Evolutionary conservation across 495 filamentous ascomycete species (phyloP), one percentile per base, ranked within the genome.

Genomic region (Margaritispora aquatica): DNA sequence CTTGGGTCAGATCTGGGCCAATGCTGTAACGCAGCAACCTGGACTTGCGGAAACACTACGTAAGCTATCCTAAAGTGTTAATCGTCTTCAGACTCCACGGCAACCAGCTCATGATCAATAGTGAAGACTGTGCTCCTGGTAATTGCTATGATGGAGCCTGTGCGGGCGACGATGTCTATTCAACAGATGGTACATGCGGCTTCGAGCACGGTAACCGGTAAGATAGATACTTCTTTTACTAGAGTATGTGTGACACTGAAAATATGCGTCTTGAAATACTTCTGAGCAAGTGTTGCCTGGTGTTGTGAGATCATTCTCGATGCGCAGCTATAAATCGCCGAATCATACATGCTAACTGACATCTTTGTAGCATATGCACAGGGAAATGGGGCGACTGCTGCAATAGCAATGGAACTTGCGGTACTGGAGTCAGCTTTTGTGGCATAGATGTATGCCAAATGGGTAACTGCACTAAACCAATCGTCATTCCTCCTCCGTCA

Each of bases 131-230:
- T 50, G 55, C 60, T n/a, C 29, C 51, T 2, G 67, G 70, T 19
- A 72, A 55, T n/a, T 72, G 67, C 58, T 72, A 67, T 31, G 65
- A 71, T 31, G 69, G 69, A n/a, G 48, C 24, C 21, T 72, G 67
- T 51, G 7, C 0, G 13, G 67, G 70, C 23, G 58, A 64, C 26
- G 19, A 27, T 1, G 34, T 67, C n/a, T 71, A 57, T 26, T 54
- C 22, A 34, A 67, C 60, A 21, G 65, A 69, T 41, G 67, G 70
- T 13, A 67, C 27, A 0, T 72, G 68, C 26, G 68, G 70, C 20
- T 11, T 22, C 0, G n/a, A 63, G 2, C 26, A 72, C 41, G 62
- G n/a, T n/a, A n/a, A n/a, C n/a, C n/a, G n/a, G n/a, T n/a, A n/a
- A n/a, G n/a, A n/a, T n/a, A n/a, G n/a, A n/a, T n/a, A n/a, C n/a